Evolutionary conservation across 2,329 filamentous ascomycete genomes (phyloP), one percentile per base, ranked within the genome.

Genomic region (Aureobasidium sp.): DNA sequence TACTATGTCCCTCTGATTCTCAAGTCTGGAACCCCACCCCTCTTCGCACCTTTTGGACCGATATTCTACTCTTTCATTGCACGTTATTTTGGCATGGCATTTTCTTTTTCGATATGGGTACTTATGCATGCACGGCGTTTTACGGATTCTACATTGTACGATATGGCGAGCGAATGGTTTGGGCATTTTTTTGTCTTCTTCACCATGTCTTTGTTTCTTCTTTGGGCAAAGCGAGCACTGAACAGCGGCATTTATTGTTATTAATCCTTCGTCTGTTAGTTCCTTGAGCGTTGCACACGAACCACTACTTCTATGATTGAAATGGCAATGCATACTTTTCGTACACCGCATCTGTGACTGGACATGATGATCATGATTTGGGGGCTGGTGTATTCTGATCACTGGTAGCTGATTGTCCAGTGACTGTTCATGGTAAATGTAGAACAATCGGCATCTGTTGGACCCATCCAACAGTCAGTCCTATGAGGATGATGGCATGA

Each of bases 71-170:
- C 23, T 11, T 29, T 27, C 29, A 16, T 59, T 47, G 27, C 42
- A 47, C 53, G 45, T 48, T 29, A 13, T 48, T 29, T n/a, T 53
- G 50, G 50, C 31, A 53, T 53, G 29, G 50, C 50, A 53, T 36
- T 53, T 50, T n/a, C n/a, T 36, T 38, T 4, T 50, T 18, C 18
- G 6, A 50, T 60, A 29, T 50, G 42, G n/a, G 45, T 6, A 10
- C 16, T 29, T n/a, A 50, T 50, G 45, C 58, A 61, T 61, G 43
- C 58, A 61, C 15, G 43, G 58, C 43, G 43, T 50, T 61, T 40
- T 18, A 50, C 33, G 56, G 36, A 27, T 36, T 15, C 15, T 6
- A 51, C 25, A 31, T 53, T 59, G 56, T 59, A 36, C 29, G 33
- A 61, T 40, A 61, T 61, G 50, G 58, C n/a, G 45, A 36, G 36